Evolutionary conservation across 768 basidiomycete species (phyloP), one percentile per base, ranked within the genome.

Genomic region (Calocera viscosa): DNA sequence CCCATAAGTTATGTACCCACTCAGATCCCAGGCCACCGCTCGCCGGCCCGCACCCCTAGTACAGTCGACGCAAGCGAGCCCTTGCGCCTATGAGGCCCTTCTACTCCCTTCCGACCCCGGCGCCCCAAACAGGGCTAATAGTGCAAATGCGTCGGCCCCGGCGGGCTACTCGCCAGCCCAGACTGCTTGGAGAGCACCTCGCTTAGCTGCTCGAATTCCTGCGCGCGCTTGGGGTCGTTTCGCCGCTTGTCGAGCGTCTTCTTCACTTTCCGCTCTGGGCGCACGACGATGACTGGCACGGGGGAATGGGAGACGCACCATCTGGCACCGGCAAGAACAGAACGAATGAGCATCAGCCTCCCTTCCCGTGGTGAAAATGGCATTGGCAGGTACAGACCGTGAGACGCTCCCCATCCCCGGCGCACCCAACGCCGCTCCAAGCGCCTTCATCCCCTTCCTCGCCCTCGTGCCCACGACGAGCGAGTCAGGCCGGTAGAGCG

Each of bases 261-360:
- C 69, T 84, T 83, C 32, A 94, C 86, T 73, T 94, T 92, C 39
- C 90, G 82, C 71, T 92, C 90, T 1, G 93, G 91, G 1, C 92
- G 83, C 43, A 98, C 94, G 64, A 98, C 95, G 69, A 98, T 93
- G 71, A 96, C 90, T 1, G 95, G 95, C 0, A 99, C 92, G 1
- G 95, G 93, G 0, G 92, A 94, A 73, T 91, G 93, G 19, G 89
- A 88, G 47, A 96, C 83, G 69, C 90, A 91, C 73, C 91, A 89
- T 70, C 86, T 89, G 68, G 14, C n/a, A 65, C 33, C 53, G 30
- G 38, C 28, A 49, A 47, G 49, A 32, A 65, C 16, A 34, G 39
- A 64, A 28, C 19, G 17, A 30, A 63, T 19, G 28, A 2, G 7
- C 7, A 47, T 47, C 43, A 47, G 43, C 8, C 19, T 19, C 19